Evolutionary conservation across 129 eudicot species (phyloP).

Genomic region (Centella asiatica): DNA sequence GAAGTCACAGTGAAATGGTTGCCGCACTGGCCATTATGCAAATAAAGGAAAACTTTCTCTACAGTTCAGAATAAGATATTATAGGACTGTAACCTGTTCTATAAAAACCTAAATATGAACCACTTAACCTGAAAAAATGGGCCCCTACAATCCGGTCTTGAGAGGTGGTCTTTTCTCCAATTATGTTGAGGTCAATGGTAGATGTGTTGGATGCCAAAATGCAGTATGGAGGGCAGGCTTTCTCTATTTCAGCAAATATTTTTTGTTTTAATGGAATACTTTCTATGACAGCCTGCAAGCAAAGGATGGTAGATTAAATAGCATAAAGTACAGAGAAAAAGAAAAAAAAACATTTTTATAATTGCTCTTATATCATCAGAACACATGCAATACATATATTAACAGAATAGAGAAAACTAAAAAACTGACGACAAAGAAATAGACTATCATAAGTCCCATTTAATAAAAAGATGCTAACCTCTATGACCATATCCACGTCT

Average conservation of each 20-base stretch:
- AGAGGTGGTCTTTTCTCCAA: constrained; percentile 71
- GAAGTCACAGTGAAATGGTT: background rate
- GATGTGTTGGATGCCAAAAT: constrained; percentile 96
- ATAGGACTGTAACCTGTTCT: background rate
- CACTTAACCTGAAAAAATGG: constrained; percentile 95
- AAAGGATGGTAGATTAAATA: constrained; percentile 4
- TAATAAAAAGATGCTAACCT: constrained; percentile 34
- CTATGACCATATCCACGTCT: constrained; percentile 89
- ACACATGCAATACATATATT: constrained; percentile 2
- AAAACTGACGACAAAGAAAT: background rate
- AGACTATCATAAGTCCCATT: constrained; percentile 1
- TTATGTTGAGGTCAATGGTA: constrained; percentile 70
- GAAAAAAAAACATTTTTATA: background rate
- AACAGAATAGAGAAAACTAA: background rate
- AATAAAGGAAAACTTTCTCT: background rate
- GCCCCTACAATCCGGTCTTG: constrained; percentile 91
- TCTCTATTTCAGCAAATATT: constrained; percentile 81
- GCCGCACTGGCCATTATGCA: background rate
- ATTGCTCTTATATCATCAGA: background rate
- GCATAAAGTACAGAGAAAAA: background rate
- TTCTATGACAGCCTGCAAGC: constrained; percentile 87
- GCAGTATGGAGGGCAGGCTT: constrained; percentile 77
- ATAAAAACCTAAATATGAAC: too few relatives aligned
- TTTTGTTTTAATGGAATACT: constrained; percentile 80
- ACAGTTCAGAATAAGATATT: background rate